These are phyloP conservation scores for Talaromyces sp. DNA, from an alignment of 2,329 filamentous ascomycete species.

Conservation along the genomic window DNA sequence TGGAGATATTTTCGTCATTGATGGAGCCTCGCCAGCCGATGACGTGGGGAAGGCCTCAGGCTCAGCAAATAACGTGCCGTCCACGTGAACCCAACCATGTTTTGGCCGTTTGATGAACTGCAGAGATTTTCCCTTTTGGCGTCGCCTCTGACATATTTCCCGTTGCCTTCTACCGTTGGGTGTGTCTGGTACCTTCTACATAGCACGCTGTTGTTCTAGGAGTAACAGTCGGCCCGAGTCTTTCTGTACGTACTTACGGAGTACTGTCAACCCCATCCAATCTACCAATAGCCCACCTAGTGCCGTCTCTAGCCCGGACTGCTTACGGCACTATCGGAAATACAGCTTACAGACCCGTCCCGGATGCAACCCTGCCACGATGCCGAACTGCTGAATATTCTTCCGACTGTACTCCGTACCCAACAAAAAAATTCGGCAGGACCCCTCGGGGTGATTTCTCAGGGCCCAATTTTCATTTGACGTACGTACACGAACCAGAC, in stretches of 20 bases:
- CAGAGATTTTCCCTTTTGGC: too few species aligned
- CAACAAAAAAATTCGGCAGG: too few species aligned
- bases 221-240: not conserved
- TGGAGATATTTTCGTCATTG: conserved; percentile 5
- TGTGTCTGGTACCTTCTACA: too few species aligned
- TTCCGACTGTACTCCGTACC: not conserved
- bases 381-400: not conserved
- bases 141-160: not conserved
- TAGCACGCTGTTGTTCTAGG: not conserved
- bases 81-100: too few species aligned
- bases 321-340: not conserved
- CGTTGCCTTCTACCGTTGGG: not conserved
- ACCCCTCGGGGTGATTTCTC: not conserved
- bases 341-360: not conserved
- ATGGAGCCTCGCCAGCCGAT: not conserved
- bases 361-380: not conserved
- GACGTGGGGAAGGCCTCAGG: not conserved
- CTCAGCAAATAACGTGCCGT: not conserved
- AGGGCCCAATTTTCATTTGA: not conserved
- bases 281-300: too few species aligned
- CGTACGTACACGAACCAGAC: not conserved
- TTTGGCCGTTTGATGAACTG: too few species aligned
- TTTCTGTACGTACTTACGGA: not conserved
- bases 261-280: too few species aligned
- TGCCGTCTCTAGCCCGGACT: too few species aligned